These are phyloP conservation scores for Dioszegia aurantiaca DNA, from an alignment of 768 basidiomycete species.

Conservation along the genomic window DNA sequence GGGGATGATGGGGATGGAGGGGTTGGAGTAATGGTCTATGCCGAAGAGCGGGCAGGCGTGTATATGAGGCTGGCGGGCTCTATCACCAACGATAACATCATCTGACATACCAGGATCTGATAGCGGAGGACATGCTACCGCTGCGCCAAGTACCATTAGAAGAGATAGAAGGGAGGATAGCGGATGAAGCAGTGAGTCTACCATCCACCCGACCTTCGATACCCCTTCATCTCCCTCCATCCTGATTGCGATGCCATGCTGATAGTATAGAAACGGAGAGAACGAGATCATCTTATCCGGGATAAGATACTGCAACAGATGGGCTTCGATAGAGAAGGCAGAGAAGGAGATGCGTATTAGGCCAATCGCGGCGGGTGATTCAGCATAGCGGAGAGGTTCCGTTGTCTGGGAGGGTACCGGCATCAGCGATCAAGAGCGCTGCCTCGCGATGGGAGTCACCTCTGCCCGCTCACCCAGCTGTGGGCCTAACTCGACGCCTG, in stretches of 20 bases:
- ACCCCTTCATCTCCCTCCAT: not conserved
- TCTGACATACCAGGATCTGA: conserved; percentile 30
- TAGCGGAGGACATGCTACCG: conserved; percentile 39
- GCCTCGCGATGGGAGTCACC: not conserved
- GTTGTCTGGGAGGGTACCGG: not conserved
- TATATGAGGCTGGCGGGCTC: too few relatives aligned
- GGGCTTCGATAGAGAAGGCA: conserved; percentile 92
- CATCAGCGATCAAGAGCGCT: too few relatives aligned
- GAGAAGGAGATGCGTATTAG: conserved; percentile 92
- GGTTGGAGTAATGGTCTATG: not conserved
- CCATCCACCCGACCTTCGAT: not conserved
- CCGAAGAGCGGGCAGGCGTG: too few relatives aligned
- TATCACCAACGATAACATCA: too few relatives aligned
- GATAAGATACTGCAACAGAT: conserved; percentile 76
- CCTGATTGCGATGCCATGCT: not conserved
- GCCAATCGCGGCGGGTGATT: too few relatives aligned
- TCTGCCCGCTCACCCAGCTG: too few relatives aligned
- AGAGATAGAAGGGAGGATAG: conserved; percentile 36
- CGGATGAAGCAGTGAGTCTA: conserved; percentile 35
- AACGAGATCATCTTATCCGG: conserved; percentile 72
- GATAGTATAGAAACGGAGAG: conserved; percentile 61
- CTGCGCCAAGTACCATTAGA: conserved; percentile 24
- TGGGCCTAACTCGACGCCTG: too few relatives aligned
- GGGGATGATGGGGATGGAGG: not conserved
- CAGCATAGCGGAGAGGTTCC: not conserved